A percentile compares a stretch with the other conserved stretches of the same genome.
phyloP scores from a whole-genome alignment of 139 green algal species.

The Closterium sp. region DNA sequence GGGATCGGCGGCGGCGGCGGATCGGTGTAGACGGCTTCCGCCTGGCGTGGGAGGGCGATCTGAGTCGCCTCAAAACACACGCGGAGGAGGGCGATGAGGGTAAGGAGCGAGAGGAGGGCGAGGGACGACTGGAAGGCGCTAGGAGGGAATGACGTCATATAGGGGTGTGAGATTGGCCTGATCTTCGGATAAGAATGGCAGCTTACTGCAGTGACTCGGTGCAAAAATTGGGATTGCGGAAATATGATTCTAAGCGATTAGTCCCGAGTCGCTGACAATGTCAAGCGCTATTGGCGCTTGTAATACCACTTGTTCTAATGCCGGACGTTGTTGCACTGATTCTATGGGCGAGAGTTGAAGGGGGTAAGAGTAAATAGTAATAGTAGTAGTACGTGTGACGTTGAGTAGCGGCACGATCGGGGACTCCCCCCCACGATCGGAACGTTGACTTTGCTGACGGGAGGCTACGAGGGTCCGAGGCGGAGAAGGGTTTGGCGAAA shows the following conservation, averaged over 20 bases:
- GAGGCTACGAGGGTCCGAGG: background rate
- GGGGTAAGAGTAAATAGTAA: background rate
- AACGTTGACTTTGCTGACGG: background rate
- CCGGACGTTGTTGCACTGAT: background rate
- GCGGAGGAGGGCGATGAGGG: background rate
- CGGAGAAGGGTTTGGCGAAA: background rate
- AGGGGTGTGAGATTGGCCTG: background rate
- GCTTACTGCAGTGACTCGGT: too few relatives aligned
- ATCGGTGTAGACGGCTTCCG: too few relatives aligned
- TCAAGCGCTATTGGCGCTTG: background rate
- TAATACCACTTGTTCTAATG: background rate
- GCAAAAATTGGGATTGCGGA: too few relatives aligned
- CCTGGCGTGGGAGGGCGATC: background rate
- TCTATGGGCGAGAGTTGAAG: background rate
- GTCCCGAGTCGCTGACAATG: background rate
- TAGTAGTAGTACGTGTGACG: background rate
- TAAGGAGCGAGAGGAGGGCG: background rate
- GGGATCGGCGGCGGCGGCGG: too few relatives aligned
- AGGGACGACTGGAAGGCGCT: background rate
- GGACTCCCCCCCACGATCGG: too few relatives aligned
- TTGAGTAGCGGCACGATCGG: background rate
- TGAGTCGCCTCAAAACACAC: too few relatives aligned
- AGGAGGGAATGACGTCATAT: background rate
- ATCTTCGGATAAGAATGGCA: background rate
- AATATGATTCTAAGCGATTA: too few relatives aligned